Base-by-base conservation (phyloP, 768 basidiomycete species). In the Panaeolus cyanescens region DNA sequence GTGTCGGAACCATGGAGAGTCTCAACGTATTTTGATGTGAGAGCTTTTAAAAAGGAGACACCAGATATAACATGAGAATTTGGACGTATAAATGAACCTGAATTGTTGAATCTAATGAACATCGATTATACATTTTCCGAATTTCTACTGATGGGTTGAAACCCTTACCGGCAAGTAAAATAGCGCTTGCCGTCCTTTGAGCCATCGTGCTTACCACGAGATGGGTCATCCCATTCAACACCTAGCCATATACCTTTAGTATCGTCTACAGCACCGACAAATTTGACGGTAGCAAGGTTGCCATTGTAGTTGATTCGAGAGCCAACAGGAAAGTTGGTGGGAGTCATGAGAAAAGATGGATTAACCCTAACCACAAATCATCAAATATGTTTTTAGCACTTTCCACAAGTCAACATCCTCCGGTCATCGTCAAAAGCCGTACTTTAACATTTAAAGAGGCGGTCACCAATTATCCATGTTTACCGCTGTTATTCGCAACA, bases 221-320 rank as follows among this genome's bases (percentile, higher is more conserved):
- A 62, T 19, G 88, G 83, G 68, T 94, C 89, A 70, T 99, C 96
- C 93, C 96, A 99, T 76, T 99, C 96, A 53, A 98, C 84, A n/a
- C 96, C 96, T n/a, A 95, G 80, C 96, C 96, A 99, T 12, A 74
- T 66, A 3, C 91, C 92, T 3, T 75, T 68, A 0, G 91, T 86
- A 13, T 82, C 82, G 17, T 84, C 76, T 19, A 96, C 86, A 1
- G 72, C 64, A 1, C 94, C 94, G 13, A 83, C 74, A 68, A 83
- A 95, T 73, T 75, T 85, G 63, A 96, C 74, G 4, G 92, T 93
- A 2, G 90, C 93, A 42, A 83, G 69, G 67, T 86, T 70, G 19
- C 80, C 84, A 57, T 79, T 75, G 58, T 83, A 72, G 64, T 64
- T 74, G 66, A 93, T 77, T 58, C 92, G 85, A 45, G 83, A 78